These are phyloP conservation scores for Spiraea crenata DNA, from an alignment of 331 rosid species.

Conservation along the genomic window DNA sequence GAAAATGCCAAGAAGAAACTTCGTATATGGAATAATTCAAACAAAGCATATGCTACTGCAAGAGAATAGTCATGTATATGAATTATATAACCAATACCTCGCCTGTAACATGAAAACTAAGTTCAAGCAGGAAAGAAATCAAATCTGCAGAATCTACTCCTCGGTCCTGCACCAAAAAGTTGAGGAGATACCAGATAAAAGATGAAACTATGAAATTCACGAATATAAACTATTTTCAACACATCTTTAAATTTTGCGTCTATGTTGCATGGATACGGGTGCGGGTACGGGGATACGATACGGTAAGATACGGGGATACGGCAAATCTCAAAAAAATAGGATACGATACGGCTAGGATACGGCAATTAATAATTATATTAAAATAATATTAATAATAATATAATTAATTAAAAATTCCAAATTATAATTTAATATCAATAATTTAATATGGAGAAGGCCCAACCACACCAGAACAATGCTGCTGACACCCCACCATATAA, in stretches of 20 bases:
- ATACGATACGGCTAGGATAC: too few relatives aligned
- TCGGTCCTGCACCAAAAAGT: slow-evolving; percentile 60
- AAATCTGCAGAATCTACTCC: slow-evolving; percentile 84
- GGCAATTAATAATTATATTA: too few relatives aligned
- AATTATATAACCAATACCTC: slow-evolving; percentile 52
- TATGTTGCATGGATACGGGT: too few relatives aligned
- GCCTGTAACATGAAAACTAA: slow-evolving; percentile 94
- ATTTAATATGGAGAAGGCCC: too few relatives aligned
- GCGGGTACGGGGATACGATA: too few relatives aligned
- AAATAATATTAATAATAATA: too few relatives aligned
- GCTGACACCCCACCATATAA: too few relatives aligned
- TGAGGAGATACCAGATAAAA: slow-evolving; percentile 18
- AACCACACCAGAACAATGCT: too few relatives aligned
- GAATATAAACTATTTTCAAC: slow-evolving; percentile 14
- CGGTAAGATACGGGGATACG: too few relatives aligned
- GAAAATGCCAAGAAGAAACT: neutral
- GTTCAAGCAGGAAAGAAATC: slow-evolving; percentile 88
- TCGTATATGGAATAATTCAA: neutral
- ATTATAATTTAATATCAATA: too few relatives aligned
- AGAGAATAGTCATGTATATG: slow-evolving; percentile 1
- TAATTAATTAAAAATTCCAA: too few relatives aligned
- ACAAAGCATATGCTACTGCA: slow-evolving; percentile 1
- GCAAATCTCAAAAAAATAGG: too few relatives aligned
- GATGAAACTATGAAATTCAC: slow-evolving; percentile 1
- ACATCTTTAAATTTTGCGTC: slow-evolving; percentile 17